Conservation (phyloP, 768 basidiomycete species). For the Mrakia frigida region DNA sequence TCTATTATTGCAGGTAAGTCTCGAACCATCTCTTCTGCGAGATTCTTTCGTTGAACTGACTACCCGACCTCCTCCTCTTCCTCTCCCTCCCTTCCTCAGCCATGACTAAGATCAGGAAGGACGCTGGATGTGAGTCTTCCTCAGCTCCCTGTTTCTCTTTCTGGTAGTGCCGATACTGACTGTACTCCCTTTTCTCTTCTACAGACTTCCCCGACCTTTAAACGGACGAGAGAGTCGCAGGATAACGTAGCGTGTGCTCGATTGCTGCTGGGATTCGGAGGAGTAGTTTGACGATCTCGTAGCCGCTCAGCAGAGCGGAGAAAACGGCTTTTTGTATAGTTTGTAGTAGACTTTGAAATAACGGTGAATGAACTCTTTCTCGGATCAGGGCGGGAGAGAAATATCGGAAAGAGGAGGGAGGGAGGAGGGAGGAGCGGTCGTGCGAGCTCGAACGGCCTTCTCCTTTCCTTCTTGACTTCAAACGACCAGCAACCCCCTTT, state of each 20-base stretch:
- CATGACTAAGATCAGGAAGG: conserved; percentile 81
- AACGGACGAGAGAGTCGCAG: neutral
- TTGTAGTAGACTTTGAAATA: neutral
- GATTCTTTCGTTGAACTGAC: neutral
- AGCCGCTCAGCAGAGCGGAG: neutral
- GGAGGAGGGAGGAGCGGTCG: neutral
- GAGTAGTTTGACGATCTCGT: neutral
- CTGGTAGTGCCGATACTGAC: neutral
- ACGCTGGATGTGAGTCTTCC: conserved; percentile 48
- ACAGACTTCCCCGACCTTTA: conserved; percentile 16
- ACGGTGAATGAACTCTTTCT: neutral
- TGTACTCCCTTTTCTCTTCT: neutral
- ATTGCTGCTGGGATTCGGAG: too few relatives aligned
- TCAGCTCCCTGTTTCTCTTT: neutral
- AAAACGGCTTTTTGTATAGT: neutral
- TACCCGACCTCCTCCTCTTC: neutral
- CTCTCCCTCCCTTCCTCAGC: conserved; percentile 50
- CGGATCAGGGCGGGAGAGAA: neutral
- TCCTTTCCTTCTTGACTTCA: neutral
- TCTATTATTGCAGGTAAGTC: conserved; percentile 74
- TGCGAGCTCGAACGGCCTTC: neutral
- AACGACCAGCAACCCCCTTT: neutral
- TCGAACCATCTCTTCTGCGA: neutral
- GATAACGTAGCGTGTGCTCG: neutral
- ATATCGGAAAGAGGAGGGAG: neutral